Percentiles rank a stretch among this genome's conserved stretches.
These are phyloP conservation scores for Nelumbo lutea DNA, from an alignment of 164 flowering plant genomes.

Conservation along the genomic window DNA sequence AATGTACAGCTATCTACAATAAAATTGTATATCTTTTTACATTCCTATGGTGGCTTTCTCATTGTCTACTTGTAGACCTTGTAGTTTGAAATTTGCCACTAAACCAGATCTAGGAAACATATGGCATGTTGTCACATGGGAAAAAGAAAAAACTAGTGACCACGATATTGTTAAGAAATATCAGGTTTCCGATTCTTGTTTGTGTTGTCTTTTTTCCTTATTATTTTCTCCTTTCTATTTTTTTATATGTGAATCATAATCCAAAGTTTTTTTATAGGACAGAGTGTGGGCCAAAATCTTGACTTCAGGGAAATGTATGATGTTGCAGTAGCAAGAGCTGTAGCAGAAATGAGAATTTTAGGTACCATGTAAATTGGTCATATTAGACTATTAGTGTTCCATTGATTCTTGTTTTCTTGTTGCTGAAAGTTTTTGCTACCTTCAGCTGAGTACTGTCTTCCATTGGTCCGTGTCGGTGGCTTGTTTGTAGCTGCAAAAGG, in stretches of 20 bases:
- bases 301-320: conserved; percentile 77
- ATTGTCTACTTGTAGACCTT: no score
- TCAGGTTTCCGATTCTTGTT: neutral
- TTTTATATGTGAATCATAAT: neutral
- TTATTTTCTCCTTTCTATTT: neutral
- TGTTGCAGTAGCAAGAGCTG: conserved; percentile 95
- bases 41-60: no score
- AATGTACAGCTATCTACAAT: no score
- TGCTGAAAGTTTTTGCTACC: neutral
- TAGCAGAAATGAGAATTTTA: conserved; percentile 90
- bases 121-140: no score
- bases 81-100: no score
- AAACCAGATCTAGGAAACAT: no score
- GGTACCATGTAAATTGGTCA: conserved; percentile 32
- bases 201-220: neutral
- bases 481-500: conserved; percentile 97
- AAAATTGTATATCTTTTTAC: no score
- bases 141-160: no score
- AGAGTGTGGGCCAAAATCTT: conserved; percentile 63
- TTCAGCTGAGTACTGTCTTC: conserved; percentile 89
- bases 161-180: neutral
- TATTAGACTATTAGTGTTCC: neutral
- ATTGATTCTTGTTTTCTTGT: conserved; percentile 1
- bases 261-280: conserved; percentile 39
- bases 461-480: conserved; percentile 90